Evolutionary conservation across 345 rosid species (phyloP), one percentile per base, ranked within the genome.

Genomic region (Schrenkiella parvula): DNA sequence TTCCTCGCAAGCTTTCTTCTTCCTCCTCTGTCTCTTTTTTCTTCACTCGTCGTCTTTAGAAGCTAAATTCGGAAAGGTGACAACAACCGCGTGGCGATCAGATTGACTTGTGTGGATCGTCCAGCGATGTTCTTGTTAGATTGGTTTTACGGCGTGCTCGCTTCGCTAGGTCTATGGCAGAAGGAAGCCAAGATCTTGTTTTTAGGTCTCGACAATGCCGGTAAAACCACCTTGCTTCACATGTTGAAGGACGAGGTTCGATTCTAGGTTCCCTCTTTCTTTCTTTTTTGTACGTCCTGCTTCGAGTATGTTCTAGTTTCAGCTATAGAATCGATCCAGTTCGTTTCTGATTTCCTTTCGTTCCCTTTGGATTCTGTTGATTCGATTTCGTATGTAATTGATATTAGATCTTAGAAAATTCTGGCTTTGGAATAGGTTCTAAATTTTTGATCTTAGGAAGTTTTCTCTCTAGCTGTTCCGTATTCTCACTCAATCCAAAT

Each of bases 141-240:
- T 66, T 90, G 96, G 93, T 88, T 90, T 77, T 90, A 90, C 71
- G 86, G 93, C 0, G 88, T 90, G 31, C 84, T 90, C 13, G 87
- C 93, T 7, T 85, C 93, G 12, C 82, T 90, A 11, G 96, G 96
- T 26, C 74, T 88, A 28, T 86, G 91, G 91, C 93, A 90, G 70
- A 90, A 90, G 38, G 93, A 90, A 72, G 96, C 93, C 11, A 88
- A 90, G 89, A 88, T 90, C 81, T 79, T 90, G 84, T 90, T 90
- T 76, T 77, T 90, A 63, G 96, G 96, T 66, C 96, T 90, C 35
- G 96, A 90, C 77, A 90, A 90, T 71, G 91, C 96, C 50, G 96
- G 96, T 7, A 90, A 90, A 81, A 90, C 96, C 35, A 90, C 96
- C 13, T 52, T 88, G 84, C 96, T 90, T 68, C 96, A 90, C 81